Conservation (phyloP, 257 asterid genomes). For the Fraxinus excelsior region DNA sequence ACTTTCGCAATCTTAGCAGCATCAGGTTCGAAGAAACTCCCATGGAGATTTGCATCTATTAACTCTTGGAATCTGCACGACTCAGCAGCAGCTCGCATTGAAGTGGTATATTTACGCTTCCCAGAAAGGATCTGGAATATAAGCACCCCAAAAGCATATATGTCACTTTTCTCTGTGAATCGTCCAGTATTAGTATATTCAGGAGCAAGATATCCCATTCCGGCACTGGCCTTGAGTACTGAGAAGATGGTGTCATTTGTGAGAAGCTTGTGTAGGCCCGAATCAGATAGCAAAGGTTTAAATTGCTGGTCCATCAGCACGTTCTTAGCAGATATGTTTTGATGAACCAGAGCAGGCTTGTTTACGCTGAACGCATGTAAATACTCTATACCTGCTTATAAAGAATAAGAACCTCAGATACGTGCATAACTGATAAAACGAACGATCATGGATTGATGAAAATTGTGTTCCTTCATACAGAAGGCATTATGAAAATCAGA, state of each 20-base stretch:
- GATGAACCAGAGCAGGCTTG: constrained; percentile 77
- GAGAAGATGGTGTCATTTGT: constrained; percentile 82
- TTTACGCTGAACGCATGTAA: constrained; percentile 61
- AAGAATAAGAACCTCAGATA: neutral
- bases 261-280: constrained; percentile 85
- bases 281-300: constrained; percentile 72
- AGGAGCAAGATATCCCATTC: constrained; percentile 96
- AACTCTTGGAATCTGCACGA: constrained; percentile 50
- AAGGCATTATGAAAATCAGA: neutral
- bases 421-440: neutral
- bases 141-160: constrained; percentile 87
- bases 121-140: constrained; percentile 86
- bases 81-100: constrained; percentile 65
- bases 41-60: constrained; percentile 59
- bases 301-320: constrained; percentile 63
- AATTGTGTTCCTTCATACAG: neutral
- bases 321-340: constrained; percentile 78
- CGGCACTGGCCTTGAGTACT: constrained; percentile 84
- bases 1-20: constrained; percentile 53
- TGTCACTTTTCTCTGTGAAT: constrained; percentile 85
- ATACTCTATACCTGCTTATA: constrained; percentile 67
- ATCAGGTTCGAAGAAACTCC: constrained; percentile 53
- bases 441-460: neutral
- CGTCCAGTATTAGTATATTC: constrained; percentile 82
- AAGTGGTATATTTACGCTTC: constrained; percentile 40